Conservation (phyloP, 306 rosid genomes). For the Castanea crenata region DNA sequence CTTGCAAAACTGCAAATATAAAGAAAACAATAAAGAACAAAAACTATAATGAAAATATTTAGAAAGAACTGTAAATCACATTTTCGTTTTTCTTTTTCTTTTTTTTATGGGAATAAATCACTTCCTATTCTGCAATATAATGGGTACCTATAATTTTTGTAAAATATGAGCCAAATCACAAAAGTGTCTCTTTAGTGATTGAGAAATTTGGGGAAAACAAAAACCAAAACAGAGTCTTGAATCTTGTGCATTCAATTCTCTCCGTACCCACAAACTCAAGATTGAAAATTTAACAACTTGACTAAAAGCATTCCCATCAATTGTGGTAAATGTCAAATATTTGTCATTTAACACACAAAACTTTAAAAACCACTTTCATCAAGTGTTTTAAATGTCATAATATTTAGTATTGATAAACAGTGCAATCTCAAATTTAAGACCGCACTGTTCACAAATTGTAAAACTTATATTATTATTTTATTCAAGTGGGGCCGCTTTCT, state of each 20-base stretch:
- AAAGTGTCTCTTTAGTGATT: not conserved
- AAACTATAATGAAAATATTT: not conserved
- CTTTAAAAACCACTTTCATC: no score
- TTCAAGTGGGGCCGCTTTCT: no score
- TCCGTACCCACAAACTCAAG: not conserved
- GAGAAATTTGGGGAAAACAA: not conserved
- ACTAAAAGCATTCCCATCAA: no score
- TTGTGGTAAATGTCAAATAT: no score
- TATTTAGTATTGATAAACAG: no score
- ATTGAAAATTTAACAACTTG: not conserved
- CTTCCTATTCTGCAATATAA: not conserved
- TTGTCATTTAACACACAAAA: no score
- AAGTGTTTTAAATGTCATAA: no score
- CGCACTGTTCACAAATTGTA: no score
- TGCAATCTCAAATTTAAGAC: no score
- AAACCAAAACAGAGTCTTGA: not conserved
- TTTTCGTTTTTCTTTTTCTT: no score
- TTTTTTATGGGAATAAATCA: no score
- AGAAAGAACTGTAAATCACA: not conserved
- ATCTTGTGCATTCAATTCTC: not conserved
- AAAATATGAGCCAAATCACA: not conserved
- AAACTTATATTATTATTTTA: no score
- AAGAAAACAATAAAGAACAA: not conserved
- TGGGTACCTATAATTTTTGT: not conserved
- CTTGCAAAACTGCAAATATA: slow-evolving; percentile 1